A percentile compares a stretch with the other conserved stretches of the same genome.
These are phyloP conservation scores for Chlorella vulgaris DNA, from an alignment of 139 green algal species.

Conservation along the genomic window DNA sequence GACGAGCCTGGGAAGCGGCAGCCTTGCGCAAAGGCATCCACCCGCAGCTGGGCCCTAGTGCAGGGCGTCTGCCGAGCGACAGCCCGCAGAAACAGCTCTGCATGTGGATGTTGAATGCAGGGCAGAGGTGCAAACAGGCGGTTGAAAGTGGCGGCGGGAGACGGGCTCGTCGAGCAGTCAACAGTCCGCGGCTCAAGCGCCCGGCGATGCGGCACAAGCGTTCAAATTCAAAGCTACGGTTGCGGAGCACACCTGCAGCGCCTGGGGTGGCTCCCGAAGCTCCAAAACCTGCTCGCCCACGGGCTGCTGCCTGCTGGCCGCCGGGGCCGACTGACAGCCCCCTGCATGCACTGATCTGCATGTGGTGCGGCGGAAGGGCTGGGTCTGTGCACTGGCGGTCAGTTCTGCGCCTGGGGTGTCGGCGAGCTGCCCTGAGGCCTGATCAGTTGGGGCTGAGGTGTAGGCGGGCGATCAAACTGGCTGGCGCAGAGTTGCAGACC, in stretches of 20 bases:
- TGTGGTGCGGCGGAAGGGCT: neutral
- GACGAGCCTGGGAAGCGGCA: neutral
- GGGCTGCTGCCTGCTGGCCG: neutral
- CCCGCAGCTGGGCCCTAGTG: neutral
- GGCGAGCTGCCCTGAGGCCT: neutral
- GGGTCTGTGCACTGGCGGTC: neutral
- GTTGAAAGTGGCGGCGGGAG: too few relatives aligned
- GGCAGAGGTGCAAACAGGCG: too few relatives aligned
- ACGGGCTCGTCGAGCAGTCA: too few relatives aligned
- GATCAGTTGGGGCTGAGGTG: neutral
- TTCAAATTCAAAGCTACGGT: neutral
- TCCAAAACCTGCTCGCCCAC: neutral
- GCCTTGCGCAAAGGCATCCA: conserved; percentile 21
- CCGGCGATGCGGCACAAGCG: too few relatives aligned
- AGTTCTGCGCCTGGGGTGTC: neutral
- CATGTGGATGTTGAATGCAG: too few relatives aligned
- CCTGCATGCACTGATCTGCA: neutral
- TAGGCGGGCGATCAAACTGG: neutral
- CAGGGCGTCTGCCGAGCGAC: neutral
- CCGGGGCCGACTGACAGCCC: neutral
- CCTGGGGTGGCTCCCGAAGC: neutral
- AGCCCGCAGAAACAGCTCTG: neutral
- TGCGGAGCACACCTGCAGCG: neutral
- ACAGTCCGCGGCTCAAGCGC: too few relatives aligned
- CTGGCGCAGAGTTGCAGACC: too few relatives aligned